Conservation (phyloP, 2,329 filamentous ascomycete species). For the Aureobasidium sp. region DNA sequence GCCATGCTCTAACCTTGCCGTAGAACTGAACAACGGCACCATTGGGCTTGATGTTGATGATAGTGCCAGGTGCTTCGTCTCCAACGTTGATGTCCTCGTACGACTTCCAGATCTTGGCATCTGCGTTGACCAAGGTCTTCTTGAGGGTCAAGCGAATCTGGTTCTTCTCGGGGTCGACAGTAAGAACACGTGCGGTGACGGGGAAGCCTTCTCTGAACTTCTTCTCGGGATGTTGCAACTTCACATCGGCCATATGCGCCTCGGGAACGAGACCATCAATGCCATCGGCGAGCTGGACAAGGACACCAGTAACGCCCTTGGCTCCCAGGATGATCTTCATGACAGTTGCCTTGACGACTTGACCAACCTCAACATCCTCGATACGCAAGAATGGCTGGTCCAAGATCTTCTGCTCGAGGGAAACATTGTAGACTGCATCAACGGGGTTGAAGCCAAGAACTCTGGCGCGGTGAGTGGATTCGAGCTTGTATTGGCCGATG, state of each 20-base stretch:
- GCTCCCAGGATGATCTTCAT: constrained; percentile 76
- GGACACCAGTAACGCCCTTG: constrained; percentile 70
- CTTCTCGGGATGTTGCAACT: constrained; percentile 86
- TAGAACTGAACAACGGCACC: constrained; percentile 94
- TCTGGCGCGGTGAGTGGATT: constrained; percentile 71
- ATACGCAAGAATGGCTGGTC: constrained; percentile 86
- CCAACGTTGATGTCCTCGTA: constrained; percentile 69
- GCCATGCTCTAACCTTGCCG: constrained; percentile 71
- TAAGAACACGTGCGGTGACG: constrained; percentile 80
- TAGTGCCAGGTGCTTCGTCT: constrained; percentile 75
- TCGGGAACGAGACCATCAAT: constrained; percentile 85
- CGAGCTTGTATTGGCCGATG: constrained; percentile 70
- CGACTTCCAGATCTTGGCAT: constrained; percentile 68
- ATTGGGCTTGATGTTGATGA: constrained; percentile 68
- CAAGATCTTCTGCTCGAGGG: constrained; percentile 73
- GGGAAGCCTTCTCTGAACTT: constrained; percentile 85
- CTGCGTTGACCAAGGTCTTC: constrained; percentile 88
- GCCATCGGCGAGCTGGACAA: constrained; percentile 77
- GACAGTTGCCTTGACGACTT: constrained; percentile 72
- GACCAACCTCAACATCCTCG: constrained; percentile 79
- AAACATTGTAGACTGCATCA: constrained; percentile 79
- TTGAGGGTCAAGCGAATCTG: constrained; percentile 85
- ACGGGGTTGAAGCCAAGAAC: constrained; percentile 80
- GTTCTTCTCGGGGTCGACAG: constrained; percentile 65
- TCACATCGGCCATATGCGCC: constrained; percentile 80